Evolutionary conservation across 2,329 filamentous ascomycete species (phyloP), one percentile per base, ranked within the genome.

Genomic region (Colletotrichum caudatum): DNA sequence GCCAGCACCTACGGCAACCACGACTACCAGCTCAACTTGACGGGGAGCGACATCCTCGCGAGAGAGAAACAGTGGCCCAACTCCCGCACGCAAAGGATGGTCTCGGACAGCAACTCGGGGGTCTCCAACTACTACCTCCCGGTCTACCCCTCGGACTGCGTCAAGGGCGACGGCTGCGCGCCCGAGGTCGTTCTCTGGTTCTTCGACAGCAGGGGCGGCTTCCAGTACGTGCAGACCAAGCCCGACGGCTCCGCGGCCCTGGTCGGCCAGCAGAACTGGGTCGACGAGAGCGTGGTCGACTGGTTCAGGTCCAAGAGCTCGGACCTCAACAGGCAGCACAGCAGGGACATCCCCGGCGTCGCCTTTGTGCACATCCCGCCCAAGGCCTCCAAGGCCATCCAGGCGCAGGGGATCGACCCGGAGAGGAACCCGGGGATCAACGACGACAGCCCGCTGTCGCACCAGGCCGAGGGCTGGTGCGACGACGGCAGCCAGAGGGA

Each of bases 1-100:
- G 91, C 90, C 2, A 90, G 89, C 0, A 90, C 90, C 0, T 93
- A 93, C 73, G 92, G 92, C 0, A 93, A 93, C 69, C 92, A 94
- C 75, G 92, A 94, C 74, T 85, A 86, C 58, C 81, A 88, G 46
- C 87, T 83, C 76, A 91, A 91, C 73, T 79, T 92, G 11, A 87
- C 86, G 0, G 84, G 85, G 23, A 76, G 77, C 39, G 73, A 76
- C 3, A 83, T 86, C n/a, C 77, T 85, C 3, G 78, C 76, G n/a
- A 81, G 83, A 3, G 84, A 86, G 75, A 77, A 77, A 2, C 72
- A 64, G 4, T 84, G 80, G 76, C 76, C 76, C 2, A 82, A 84
- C 61, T 77, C 81, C 3, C 80, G 79, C 0, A 86, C 84, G 2
- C 69, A 74, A 7, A 78, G 75, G 46, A 86, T 86, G 84, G 81